Base-by-base conservation (phyloP, 108 stramenopile species). In the Halocafeteria seosinensis region DNA sequence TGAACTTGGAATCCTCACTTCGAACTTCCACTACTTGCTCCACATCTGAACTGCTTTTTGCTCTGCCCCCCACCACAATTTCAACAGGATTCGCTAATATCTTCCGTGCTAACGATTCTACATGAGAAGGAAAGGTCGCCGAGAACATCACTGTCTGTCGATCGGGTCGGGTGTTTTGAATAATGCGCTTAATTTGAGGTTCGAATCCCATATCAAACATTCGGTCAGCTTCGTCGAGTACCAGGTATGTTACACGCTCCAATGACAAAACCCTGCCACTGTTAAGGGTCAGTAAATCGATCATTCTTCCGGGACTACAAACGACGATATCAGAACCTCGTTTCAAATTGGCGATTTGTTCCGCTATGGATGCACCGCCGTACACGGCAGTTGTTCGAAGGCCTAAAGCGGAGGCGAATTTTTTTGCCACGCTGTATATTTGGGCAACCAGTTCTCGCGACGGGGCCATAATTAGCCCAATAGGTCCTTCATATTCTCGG, bases 121-220 rank as follows among this genome's bases (percentile, higher is more conserved):
- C 89, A 36, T 78, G 68, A 64, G 84, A 85, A 27, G 97, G 97
- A 75, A 99, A 99, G 9, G 97, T 99, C 5, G 97, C 97, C 24
- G 91, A 92, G 77, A 99, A 99, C 34, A 95, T 80, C 9, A 92
- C 88, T 17, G 86, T 88, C 64, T 94, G 91, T 30, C 90, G 71
- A 82, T 92, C 90, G 5, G 94, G 94, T 21, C 96, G 82, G 25
- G 90, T 83, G 23, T 89, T 90, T 21, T 77, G 71, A 28, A 96
- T 63, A 58, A 99, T 88, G 37, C 88, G 89, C 30, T 73, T 70
- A 62, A 99, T 92, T 72, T 99, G 97, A 17, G 97, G 94, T 37
- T 89, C 91, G 69, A 99, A 99, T 50, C 97, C 97, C 97, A 99
- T 96, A 78, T 99, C 97, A 70, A 92, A 99, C 85, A 95, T 92